A percentile compares a stretch with the other conserved stretches of the same genome.
Conservation (phyloP, 257 asterid species). For the Solanum virginianum region DNA sequence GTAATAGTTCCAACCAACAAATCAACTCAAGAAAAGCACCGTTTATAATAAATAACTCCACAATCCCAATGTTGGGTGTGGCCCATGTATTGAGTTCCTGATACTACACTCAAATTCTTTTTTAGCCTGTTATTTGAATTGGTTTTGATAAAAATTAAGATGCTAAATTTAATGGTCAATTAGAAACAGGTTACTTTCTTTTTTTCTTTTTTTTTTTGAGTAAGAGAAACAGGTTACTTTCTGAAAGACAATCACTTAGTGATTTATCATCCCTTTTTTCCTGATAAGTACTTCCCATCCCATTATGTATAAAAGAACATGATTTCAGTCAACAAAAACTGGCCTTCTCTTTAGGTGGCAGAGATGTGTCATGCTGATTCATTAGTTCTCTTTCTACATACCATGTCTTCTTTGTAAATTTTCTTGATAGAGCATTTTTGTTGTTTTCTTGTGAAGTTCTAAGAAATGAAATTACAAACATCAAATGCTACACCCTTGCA, state of each 20-base stretch:
- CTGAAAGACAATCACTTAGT: not conserved
- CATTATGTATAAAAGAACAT: not conserved
- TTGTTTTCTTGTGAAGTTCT: not conserved
- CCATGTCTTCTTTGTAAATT: not conserved
- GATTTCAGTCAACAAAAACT: not conserved
- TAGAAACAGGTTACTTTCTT: not conserved
- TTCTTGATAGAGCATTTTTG: not conserved
- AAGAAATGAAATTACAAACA: not conserved
- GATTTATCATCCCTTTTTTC: not conserved
- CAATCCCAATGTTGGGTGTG: not conserved
- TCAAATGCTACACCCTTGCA: not conserved
- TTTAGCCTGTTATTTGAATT: not conserved
- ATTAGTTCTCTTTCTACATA: not conserved
- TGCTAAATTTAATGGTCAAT: not conserved
- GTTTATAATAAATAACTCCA: not conserved
- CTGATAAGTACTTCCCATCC: not conserved
- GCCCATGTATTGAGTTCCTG: not conserved
- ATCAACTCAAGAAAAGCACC: not conserved
- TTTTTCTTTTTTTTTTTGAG: no score
- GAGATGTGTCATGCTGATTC: not conserved
- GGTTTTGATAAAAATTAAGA: not conserved
- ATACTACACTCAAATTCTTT: not conserved
- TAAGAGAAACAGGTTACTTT: not conserved
- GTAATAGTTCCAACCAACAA: not conserved
- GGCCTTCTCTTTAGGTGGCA: not conserved